Evolutionary conservation across 495 filamentous ascomycete species (phyloP), one percentile per base, ranked within the genome.

Genomic region (Chaetomidium leptoderma): DNA sequence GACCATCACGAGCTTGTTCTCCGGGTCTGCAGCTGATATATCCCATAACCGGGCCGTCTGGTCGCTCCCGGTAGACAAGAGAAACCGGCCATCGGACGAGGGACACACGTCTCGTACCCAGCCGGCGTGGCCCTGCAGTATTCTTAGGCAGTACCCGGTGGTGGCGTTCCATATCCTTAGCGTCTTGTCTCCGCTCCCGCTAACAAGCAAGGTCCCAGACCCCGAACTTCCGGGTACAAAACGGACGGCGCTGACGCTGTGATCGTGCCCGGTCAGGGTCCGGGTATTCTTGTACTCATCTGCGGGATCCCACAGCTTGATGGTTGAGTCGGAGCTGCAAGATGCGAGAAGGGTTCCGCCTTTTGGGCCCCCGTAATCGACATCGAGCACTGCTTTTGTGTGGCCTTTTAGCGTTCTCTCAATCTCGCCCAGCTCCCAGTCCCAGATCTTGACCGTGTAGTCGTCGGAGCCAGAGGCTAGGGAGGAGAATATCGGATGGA

Each of bases 231-330:
- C 87, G 17, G 92, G 89, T 30, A 97, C 85, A 70, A 96, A 97
- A 3, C 91, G 85, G 3, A 97, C 84, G 7, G 88, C 85, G 55
- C 86, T 91, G 39, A 97, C 86, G 55, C 83, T 88, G 68, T 97
- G 92, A 61, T 98, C 93, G 70, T 98, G 93, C 10, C 92, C 93
- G 2, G 86, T 85, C 4, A 98, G 81, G 0, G 92, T 98, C 37
- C 92, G 83, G 55, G 93, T 92, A 66, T 96, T 96, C 64, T 95
- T 95, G 75, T 97, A 97, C 40, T 93, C 90, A 63, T 96, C 88
- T 23, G 81, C 83, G 2, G 93, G 93, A 59, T 97, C 90, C 93
- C 92, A 98, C 10, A 98, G 71, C 67, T 96, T 98, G 74, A 97
- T 95, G 4, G 90, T 95, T 6, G 96, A 76, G 66, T 97, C 93